Conservation (phyloP, 176 grass and related monocot species). For the Paspalum notatum region DNA sequence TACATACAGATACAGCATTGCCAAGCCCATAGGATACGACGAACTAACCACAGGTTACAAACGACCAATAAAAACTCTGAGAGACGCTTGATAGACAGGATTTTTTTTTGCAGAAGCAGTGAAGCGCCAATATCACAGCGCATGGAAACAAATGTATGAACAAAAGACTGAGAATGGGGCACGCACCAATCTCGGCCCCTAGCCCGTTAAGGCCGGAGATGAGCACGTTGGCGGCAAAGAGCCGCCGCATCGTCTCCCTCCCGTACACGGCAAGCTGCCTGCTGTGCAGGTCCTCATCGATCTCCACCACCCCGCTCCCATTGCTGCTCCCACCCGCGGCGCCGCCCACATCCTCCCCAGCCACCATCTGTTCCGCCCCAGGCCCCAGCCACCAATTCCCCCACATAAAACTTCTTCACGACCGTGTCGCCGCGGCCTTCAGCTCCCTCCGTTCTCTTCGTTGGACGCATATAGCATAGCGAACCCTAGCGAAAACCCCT, state of each 20-base stretch:
- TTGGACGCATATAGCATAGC: conserved; percentile 45
- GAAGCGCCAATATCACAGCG: too few species aligned
- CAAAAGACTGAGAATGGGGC: conserved; percentile 2
- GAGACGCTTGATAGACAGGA: too few species aligned
- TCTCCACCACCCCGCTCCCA: conserved; percentile 49
- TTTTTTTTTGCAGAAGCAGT: too few species aligned
- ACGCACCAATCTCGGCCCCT: conserved; percentile 77
- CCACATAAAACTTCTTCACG: conserved; percentile 34
- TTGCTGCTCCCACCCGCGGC: conserved; percentile 3
- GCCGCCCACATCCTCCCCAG: background rate
- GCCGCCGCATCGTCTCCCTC: conserved; percentile 78
- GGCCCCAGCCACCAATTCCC: conserved; percentile 7
- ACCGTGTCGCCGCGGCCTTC: conserved; percentile 15
- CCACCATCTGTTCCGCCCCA: conserved; percentile 38
- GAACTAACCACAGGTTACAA: too few species aligned
- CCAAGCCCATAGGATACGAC: too few species aligned
- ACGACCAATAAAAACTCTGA: too few species aligned
- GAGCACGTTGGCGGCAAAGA: conserved; percentile 73
- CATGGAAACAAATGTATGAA: background rate
- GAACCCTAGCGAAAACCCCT: background rate
- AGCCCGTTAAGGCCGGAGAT: conserved; percentile 80
- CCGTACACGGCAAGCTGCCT: conserved; percentile 82
- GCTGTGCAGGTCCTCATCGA: conserved; percentile 88
- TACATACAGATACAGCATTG: too few species aligned
- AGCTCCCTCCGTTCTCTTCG: conserved; percentile 26